These are phyloP conservation scores for Zalaria obscura DNA, from an alignment of 2,329 filamentous ascomycete genomes.

Conservation along the genomic window DNA sequence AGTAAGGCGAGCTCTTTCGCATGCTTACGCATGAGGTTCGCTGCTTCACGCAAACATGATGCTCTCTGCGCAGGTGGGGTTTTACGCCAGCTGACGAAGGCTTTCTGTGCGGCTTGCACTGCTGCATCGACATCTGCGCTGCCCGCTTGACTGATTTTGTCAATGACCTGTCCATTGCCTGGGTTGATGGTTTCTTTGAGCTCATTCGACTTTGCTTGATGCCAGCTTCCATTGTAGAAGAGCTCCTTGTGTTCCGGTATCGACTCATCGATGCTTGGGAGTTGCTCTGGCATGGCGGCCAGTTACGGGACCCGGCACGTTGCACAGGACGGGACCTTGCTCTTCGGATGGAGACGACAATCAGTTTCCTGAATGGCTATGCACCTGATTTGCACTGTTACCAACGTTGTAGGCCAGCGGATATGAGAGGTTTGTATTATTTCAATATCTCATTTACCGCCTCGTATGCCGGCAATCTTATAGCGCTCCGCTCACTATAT, in stretches of 20 bases:
- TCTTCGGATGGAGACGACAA: no score
- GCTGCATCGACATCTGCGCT: conserved; percentile 47
- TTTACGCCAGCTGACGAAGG: conserved; percentile 46
- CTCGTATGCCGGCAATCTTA: no score
- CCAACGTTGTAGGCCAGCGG: no score
- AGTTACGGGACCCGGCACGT: no score
- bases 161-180: conserved; percentile 35
- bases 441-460: no score
- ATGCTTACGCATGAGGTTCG: conserved; percentile 5
- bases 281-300: not conserved
- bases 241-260: conserved; percentile 10
- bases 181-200: conserved; percentile 21
- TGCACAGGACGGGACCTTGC: no score
- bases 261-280: conserved; percentile 5
- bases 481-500: no score
- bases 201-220: conserved; percentile 8
- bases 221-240: conserved; percentile 13
- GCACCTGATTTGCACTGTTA: no score
- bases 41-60: conserved; percentile 31
- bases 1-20: conserved; percentile 8
- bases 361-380: no score
- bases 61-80: conserved; percentile 15
- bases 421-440: no score
- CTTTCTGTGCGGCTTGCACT: conserved; percentile 43
- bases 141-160: conserved; percentile 30